Base-by-base conservation (phyloP, 257 asterid genomes). In the Orobanche coerulescens region DNA sequence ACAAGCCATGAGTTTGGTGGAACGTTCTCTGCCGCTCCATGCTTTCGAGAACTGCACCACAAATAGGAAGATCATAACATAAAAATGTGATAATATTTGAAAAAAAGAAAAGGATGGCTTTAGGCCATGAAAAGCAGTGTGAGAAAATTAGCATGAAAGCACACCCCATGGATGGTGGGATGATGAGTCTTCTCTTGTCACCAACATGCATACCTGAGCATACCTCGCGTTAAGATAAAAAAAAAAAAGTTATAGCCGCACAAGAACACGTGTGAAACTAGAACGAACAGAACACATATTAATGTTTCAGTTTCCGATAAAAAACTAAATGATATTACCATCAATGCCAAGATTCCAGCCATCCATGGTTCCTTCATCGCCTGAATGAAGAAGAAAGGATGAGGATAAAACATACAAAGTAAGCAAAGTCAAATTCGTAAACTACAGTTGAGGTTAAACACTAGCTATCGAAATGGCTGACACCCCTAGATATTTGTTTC, bases 1-100 rank as follows among this genome's bases (percentile, higher is more conserved):
- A 82, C 86, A 64, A 91, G 77, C 96, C 96, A 91, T 13, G 98
- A 88, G 75, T 88, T 73, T 14, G 98, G 98, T 6, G 98, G 96
- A 25, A 84, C 70, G 42, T 82, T 84, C 68, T 88, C 95, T 30
- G 77, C 90, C 14, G 44, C 61, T 48, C 78, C 94, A 20, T 66
- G 63, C 46, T 65, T 44, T 58, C 87, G 86, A 20, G 47, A 76
- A 61, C 98, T 91, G 88, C 82, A 73, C 20, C 46, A 69, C 49
- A 26, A 42, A 66, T 44, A 26, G 25, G 52, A 24, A 61, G 51
- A 9, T 25, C 22, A 4, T 40, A 30, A 26, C 22, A 31, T 19
- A 26, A 25, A 46, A 46, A 14, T 15, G 20, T 44, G 10, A 6
- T 47, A 18, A 19, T 18, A 37, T 31, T 4, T 26, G 34, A 23